A percentile compares a stretch with the other conserved stretches of the same genome.
These are phyloP conservation scores for Elaeis oleifera DNA, from an alignment of 202 grass and related monocot genomes.

Conservation along the genomic window DNA sequence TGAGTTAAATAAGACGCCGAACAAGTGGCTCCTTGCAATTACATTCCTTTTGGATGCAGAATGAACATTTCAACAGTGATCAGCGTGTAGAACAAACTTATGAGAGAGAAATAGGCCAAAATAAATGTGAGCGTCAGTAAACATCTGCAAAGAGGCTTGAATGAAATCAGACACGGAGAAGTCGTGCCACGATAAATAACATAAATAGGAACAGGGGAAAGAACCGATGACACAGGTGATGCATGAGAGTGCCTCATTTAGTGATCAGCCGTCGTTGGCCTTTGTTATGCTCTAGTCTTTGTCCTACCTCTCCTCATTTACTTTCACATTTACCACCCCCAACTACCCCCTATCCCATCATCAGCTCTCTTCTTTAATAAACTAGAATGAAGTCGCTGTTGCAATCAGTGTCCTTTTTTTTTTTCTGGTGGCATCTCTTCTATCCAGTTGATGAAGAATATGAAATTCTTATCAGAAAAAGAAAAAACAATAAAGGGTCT, in stretches of 20 bases:
- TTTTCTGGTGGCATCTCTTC: neutral
- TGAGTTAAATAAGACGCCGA: too few species aligned
- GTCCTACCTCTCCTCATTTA: neutral
- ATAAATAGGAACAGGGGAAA: neutral
- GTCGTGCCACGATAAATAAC: slow-evolving; percentile 11
- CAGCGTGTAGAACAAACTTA: too few species aligned
- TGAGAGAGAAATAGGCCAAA: too few species aligned
- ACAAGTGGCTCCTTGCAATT: too few species aligned
- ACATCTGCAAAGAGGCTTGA: neutral
- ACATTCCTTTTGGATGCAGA: too few species aligned
- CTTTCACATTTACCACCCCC: slow-evolving; percentile 8
- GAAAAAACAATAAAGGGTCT: too few species aligned
- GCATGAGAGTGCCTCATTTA: slow-evolving; percentile 1
- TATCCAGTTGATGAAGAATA: too few species aligned
- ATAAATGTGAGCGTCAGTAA: too few species aligned
- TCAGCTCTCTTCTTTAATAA: neutral
- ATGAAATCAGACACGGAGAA: slow-evolving; percentile 10
- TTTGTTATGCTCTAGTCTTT: neutral
- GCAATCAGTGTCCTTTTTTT: neutral
- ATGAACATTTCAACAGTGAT: too few species aligned
- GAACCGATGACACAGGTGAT: neutral
- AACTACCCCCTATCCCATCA: neutral
- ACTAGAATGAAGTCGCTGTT: neutral
- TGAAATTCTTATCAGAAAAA: too few species aligned
- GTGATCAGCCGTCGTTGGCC: slow-evolving; percentile 6